phyloP scores from a whole-genome alignment of 1,139 yeast genomes.

The Candida dubliniensis region DNA sequence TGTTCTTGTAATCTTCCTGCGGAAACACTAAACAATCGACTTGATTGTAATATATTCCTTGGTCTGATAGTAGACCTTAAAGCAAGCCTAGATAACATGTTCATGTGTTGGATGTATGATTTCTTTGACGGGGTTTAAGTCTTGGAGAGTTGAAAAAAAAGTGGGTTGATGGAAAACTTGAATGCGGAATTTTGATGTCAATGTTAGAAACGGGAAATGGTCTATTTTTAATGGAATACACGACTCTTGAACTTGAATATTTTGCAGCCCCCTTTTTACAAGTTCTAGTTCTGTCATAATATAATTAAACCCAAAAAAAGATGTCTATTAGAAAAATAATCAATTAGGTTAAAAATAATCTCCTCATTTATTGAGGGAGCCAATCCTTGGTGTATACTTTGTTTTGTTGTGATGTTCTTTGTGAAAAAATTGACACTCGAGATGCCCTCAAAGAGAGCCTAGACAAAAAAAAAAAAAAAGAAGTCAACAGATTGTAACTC shows the following conservation, averaged over 20 bases:
- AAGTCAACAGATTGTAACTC: background rate
- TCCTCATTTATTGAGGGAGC: too few species aligned
- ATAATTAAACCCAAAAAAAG: too few species aligned
- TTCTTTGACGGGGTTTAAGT: background rate
- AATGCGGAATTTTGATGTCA: background rate
- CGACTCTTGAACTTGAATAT: background rate
- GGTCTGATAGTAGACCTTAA: background rate
- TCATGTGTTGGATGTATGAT: background rate
- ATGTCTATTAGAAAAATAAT: too few species aligned
- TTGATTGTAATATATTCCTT: background rate
- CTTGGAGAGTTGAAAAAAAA: background rate
- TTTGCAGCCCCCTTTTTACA: background rate
- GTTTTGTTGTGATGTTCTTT: too few species aligned
- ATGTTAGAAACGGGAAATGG: background rate
- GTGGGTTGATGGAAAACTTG: constrained; percentile 1
- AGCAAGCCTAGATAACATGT: constrained; percentile 1
- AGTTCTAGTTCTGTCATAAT: too few species aligned
- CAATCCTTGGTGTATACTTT: too few species aligned
- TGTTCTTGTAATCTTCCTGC: background rate
- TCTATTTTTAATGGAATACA: background rate
- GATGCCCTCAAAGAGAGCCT: too few species aligned
- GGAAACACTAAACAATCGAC: background rate
- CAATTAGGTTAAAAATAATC: too few species aligned
- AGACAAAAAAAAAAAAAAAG: background rate
- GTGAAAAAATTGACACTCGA: too few species aligned